Evolutionary conservation across 2,329 filamentous ascomycete genomes (phyloP), one percentile per base, ranked within the genome.

Genomic region (Sclerotinia minor): DNA sequence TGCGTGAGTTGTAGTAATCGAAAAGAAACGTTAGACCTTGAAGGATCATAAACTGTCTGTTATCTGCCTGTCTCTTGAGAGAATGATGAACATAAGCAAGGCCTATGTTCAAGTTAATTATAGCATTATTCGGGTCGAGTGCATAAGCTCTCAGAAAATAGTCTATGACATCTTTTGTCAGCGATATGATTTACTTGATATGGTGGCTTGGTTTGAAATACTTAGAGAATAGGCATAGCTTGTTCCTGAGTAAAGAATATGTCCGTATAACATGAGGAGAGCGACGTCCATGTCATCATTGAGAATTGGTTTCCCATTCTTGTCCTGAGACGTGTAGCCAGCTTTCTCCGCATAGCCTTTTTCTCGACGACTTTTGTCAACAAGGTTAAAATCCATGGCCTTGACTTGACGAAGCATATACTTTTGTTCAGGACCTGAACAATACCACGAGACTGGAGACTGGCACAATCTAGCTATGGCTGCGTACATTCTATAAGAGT

Each of bases 341-440:
- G 78, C 78, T 26, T 79, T 80, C 61, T 83, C 81, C 50, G 78
- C 76, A 71, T 79, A 80, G 35, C 79, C 75, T 35, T 78, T 79
- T 63, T 80, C 73, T 19, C 84, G 81, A 35, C 83, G 79, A 19
- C 83, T 80, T 19, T 84, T 81, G 2, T 79, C 81, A 55, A 89
- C 81, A 3, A 91, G 82, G 5, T 82, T 80, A 71, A 85, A 89
- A 78, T 99, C 95, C 81, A 96, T 91, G 4, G 88, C 87, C 78
- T 96, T 96, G 79, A 99, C 92, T 79, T 96, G 92, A 5, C 95
- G 89, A 68, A 97, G 83, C 74, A 98, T 88, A 76, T 92, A 96
- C 77, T 98, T 98, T 78, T 97, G 93, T 26, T 90, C 89, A 0
- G 92, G 89, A 0, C 92, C 91, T 3, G 90, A 89, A 64, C 89